These are phyloP conservation scores for Phytopythium mirpurense DNA, from an alignment of 352 stramenopile species.

Conservation along the genomic window DNA sequence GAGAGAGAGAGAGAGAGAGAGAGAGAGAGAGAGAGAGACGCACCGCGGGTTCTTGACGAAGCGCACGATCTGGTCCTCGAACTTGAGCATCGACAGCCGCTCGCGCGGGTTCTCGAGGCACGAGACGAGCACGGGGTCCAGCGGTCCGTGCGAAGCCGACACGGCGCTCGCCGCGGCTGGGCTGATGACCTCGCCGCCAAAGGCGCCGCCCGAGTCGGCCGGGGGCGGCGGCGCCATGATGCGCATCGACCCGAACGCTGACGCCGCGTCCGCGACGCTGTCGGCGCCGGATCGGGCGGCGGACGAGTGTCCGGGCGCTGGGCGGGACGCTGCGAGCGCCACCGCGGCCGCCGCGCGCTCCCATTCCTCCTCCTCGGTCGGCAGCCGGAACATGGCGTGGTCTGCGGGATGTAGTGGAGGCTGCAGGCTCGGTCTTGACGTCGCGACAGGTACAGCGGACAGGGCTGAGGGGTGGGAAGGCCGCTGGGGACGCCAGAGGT, in stretches of 20 bases:
- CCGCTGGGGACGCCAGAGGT: no score
- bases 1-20: no score
- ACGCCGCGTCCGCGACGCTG: slow-evolving; percentile 16
- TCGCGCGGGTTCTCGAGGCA: slow-evolving; percentile 79
- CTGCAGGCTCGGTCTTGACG: no score
- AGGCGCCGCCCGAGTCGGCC: slow-evolving; percentile 43
- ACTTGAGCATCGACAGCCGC: slow-evolving; percentile 76
- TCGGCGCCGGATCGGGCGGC: slow-evolving; percentile 1
- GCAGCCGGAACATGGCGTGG: slow-evolving; percentile 6
- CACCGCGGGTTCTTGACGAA: slow-evolving; percentile 58
- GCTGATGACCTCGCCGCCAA: slow-evolving; percentile 34
- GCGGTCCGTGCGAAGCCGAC: slow-evolving; percentile 30
- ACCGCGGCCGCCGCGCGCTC: slow-evolving; percentile 19
- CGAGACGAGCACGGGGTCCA: slow-evolving; percentile 76
- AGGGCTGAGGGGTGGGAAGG: no score
- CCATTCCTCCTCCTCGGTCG: slow-evolving; percentile 32
- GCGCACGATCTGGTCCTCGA: slow-evolving; percentile 84
- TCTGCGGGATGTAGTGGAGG: no score
- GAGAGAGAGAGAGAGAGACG: no score
- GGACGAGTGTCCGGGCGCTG: neutral
- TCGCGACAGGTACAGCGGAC: no score
- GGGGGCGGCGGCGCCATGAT: slow-evolving; percentile 30
- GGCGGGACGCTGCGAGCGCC: neutral
- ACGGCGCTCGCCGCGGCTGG: slow-evolving; percentile 51
- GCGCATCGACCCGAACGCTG: slow-evolving; percentile 30